A percentile compares a stretch with the other conserved stretches of the same genome.
Evolutionary conservation across 2,329 filamentous ascomycete species (phyloP).

Genomic region (Cladosporium cucumerinum): DNA sequence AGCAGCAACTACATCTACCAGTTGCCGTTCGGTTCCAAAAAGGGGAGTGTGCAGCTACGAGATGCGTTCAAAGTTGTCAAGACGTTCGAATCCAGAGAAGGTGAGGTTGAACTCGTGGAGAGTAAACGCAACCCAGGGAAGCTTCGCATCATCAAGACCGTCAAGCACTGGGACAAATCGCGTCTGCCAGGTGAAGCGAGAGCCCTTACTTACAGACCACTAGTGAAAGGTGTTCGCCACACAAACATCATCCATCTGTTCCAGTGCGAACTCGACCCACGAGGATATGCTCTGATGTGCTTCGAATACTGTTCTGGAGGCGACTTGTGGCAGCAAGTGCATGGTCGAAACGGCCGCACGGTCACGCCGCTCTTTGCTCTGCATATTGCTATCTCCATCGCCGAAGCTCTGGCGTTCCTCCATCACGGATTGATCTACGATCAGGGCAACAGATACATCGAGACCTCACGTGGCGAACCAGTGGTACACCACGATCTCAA

Average conservation of each 20-base stretch:
- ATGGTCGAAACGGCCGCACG: not conserved
- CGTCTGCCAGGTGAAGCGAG: not conserved
- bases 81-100: not conserved
- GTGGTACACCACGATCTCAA: constrained; percentile 1
- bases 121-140: not conserved
- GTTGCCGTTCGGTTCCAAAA: not conserved
- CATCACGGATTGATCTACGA: not conserved
- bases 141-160: constrained; percentile 5
- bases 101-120: not conserved
- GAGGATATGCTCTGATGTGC: not conserved
- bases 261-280: not conserved
- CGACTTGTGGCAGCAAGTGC: not conserved
- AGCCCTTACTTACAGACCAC: not conserved
- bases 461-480: not conserved
- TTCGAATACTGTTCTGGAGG: constrained; percentile 8
- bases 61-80: not conserved
- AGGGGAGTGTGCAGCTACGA: not conserved
- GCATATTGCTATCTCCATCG: not conserved
- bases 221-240: not conserved
- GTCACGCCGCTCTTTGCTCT: not conserved
- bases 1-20: not conserved
- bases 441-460: not conserved
- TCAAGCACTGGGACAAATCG: not conserved
- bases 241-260: constrained; percentile 3
- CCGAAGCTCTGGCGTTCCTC: constrained; percentile 2